Conservation (phyloP, 495 filamentous ascomycete genomes). For the Hypoxylon fuscum region DNA sequence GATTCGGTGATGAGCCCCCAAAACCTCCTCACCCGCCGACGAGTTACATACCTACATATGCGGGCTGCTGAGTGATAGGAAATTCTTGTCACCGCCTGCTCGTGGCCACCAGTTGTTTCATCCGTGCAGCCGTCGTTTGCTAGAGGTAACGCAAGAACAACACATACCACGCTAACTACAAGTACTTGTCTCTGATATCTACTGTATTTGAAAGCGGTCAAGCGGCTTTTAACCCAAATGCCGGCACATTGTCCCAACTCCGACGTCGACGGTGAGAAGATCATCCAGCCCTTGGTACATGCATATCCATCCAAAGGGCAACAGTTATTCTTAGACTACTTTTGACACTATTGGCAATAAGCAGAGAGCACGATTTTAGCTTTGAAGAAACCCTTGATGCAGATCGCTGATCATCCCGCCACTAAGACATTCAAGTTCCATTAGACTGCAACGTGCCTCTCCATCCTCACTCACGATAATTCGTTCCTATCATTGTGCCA, state of each 20-base stretch:
- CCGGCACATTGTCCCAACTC: neutral
- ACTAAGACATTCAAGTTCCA: slow-evolving; percentile 9
- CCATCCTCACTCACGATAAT: slow-evolving; percentile 2
- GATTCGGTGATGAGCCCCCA: slow-evolving; percentile 29
- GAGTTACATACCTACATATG: slow-evolving; percentile 26
- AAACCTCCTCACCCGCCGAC: slow-evolving; percentile 22
- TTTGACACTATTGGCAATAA: slow-evolving; percentile 4
- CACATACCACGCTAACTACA: slow-evolving; percentile 2
- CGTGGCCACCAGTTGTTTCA: slow-evolving; percentile 20
- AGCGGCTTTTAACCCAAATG: too few species aligned
- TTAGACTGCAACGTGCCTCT: slow-evolving; percentile 14
- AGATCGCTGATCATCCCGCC: slow-evolving; percentile 31
- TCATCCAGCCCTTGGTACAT: neutral
- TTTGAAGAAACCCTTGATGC: slow-evolving; percentile 25
- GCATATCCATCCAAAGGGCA: neutral
- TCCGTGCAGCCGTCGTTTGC: slow-evolving; percentile 25
- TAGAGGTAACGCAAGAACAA: slow-evolving; percentile 28
- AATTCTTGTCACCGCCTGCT: slow-evolving; percentile 31
- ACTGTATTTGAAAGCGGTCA: slow-evolving; percentile 32
- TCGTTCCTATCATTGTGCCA: slow-evolving; percentile 18
- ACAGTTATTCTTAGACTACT: too few species aligned
- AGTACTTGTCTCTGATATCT: slow-evolving; percentile 19
- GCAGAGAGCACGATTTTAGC: slow-evolving; percentile 14
- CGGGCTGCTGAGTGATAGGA: slow-evolving; percentile 11
- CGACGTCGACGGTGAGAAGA: slow-evolving; percentile 1